Evolutionary conservation across 495 filamentous ascomycete species (phyloP), one percentile per base, ranked within the genome.

Genomic region (Haplographium delicatum): DNA sequence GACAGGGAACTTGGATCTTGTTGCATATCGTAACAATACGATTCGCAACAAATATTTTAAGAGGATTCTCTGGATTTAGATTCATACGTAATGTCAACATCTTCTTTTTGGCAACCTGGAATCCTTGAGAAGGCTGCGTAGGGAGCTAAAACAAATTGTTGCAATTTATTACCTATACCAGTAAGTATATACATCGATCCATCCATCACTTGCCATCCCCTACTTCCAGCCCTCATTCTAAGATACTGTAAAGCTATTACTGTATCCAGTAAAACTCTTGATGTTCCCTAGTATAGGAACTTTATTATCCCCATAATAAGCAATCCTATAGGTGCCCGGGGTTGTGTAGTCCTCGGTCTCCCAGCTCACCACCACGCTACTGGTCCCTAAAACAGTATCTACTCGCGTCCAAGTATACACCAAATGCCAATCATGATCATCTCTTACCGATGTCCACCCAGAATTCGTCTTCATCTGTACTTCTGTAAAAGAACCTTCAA

Each of bases 271-370:
- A 73, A 97, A 97, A 20, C 73, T 65, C 39, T 70, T 76, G 37
- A 96, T 80, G 22, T 56, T 69, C 13, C 91, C 91, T 4, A 65
- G 60, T 19, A 82, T 46, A 19, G 72, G 52, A 5, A 71, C 70
- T 74, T 91, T 96, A 18, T 76, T 73, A 70, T 95, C 89, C 0
- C 93, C 93, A 69, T 84, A 89, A 62, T 98, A 97, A 68, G 73
- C 80, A 33, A 93, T 70, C 41, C 93, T 74, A 68, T 95, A 96
- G 45, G 74, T 82, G 13, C 89, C 91, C 34, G 67, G 64, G 56
- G 69, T 63, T 16, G 78, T 66, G 23, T 68, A 61, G 25, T 49
- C 46, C 54, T 82, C 83, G 44, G 85, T 86, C 69, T 91, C 76
- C 93, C 93, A 98, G 20, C 64, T 70, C 27, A 95, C 70, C 2